These are phyloP conservation scores for Apiospora arundinis DNA, from an alignment of 2,329 filamentous ascomycete genomes.

Conservation along the genomic window DNA sequence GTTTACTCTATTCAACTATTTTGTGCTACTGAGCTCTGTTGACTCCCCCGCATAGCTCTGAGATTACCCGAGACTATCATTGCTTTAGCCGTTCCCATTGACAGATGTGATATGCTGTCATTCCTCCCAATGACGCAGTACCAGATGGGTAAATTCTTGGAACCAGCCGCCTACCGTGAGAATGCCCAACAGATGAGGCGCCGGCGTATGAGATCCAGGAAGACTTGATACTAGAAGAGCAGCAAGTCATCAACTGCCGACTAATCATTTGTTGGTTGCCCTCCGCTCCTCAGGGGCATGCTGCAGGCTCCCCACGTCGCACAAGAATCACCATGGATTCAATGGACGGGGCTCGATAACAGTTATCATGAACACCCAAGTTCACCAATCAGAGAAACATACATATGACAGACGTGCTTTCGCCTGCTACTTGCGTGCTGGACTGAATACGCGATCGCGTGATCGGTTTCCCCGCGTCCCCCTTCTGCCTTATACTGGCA, in stretches of 20 bases:
- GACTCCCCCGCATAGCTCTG: neutral
- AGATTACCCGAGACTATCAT: too few relatives aligned
- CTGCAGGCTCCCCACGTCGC: neutral
- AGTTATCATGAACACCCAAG: neutral
- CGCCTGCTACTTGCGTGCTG: neutral
- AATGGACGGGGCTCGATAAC: neutral
- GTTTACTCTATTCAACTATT: neutral
- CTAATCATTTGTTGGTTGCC: too few relatives aligned
- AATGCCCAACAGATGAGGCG: neutral
- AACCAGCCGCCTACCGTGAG: neutral
- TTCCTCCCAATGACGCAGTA: too few relatives aligned
- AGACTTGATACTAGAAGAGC: neutral
- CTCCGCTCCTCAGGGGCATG: neutral
- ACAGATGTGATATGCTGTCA: too few relatives aligned
- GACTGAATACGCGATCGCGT: neutral
- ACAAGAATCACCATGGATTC: neutral
- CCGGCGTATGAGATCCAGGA: neutral
- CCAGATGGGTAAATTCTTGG: too few relatives aligned
- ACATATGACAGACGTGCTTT: neutral
- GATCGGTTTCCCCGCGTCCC: neutral
- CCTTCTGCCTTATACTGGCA: too few relatives aligned
- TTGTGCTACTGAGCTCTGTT: neutral
- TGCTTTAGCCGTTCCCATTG: too few relatives aligned
- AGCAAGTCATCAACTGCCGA: neutral
- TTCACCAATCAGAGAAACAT: neutral